phyloP scores from a whole-genome alignment of 139 green algal species.

The Chlamydomonas incerta region DNA sequence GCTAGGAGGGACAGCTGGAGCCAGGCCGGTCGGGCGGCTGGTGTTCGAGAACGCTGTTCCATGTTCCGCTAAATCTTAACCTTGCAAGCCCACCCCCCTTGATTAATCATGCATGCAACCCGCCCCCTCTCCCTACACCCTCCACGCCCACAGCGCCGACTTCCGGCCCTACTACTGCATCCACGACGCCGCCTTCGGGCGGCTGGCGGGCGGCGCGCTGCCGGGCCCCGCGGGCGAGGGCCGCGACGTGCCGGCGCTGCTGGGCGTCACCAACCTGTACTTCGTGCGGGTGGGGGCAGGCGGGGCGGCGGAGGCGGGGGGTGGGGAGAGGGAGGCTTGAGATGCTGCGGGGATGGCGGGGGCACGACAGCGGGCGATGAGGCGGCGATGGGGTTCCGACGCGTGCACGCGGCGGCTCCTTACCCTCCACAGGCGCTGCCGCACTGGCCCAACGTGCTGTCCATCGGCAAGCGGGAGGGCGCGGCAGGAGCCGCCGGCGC shows the following conservation, averaged over 20 bases:
- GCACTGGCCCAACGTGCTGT: conserved; percentile 78
- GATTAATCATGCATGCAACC: too few species aligned
- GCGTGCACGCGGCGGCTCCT: background rate
- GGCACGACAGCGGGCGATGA: too few species aligned
- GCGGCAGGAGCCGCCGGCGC: background rate
- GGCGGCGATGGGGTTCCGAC: background rate
- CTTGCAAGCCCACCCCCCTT: too few species aligned
- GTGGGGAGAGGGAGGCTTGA: too few species aligned
- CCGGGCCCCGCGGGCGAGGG: conserved; percentile 44
- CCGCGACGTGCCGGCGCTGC: conserved; percentile 67
- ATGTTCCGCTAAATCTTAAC: too few species aligned
- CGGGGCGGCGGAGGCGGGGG: too few species aligned
- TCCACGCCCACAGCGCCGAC: conserved; percentile 51
- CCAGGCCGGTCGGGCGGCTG: too few species aligned
- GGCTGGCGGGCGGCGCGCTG: conserved; percentile 57
- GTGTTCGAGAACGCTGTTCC: too few species aligned
- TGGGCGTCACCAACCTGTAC: conserved; percentile 94
- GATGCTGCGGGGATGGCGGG: too few species aligned
- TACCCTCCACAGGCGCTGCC: conserved; percentile 67
- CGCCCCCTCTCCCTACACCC: too few species aligned
- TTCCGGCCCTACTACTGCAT: conserved; percentile 95
- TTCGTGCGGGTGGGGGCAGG: conserved; percentile 79
- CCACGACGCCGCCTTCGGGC: conserved; percentile 83
- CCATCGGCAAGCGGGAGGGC: conserved; percentile 65
- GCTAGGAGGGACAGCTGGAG: too few species aligned